Conservation (phyloP, 2,329 filamentous ascomycete species). For the Herpotrichia juniperi region DNA sequence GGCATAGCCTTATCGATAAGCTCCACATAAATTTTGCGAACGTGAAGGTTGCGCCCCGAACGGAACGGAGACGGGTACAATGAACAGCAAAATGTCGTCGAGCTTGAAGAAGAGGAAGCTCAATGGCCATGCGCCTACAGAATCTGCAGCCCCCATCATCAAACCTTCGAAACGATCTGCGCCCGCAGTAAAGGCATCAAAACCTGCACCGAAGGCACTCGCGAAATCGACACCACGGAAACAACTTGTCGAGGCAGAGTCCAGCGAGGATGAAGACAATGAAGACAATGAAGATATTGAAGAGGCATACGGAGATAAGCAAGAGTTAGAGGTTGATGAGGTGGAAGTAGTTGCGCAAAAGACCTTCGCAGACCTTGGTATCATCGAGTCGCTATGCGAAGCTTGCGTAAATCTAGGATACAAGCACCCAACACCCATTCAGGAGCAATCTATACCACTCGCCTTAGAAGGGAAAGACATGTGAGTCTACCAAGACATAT, state of each 20-base stretch:
- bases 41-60: neutral
- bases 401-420: conserved; percentile 84
- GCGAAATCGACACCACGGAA: conserved; percentile 23
- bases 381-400: conserved; percentile 87
- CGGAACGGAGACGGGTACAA: too few relatives aligned
- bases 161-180: conserved; percentile 20
- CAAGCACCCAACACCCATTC: conserved; percentile 87
- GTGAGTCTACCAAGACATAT: neutral
- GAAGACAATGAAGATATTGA: conserved; percentile 11
- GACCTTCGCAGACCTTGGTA: conserved; percentile 74
- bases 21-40: conserved; percentile 18
- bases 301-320: conserved; percentile 10
- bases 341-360: conserved; percentile 55
- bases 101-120: conserved; percentile 54
- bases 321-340: conserved; percentile 11
- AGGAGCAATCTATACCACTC: conserved; percentile 80
- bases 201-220: conserved; percentile 8
- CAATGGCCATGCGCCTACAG: conserved; percentile 20
- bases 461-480: conserved; percentile 83
- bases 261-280: conserved; percentile 25
- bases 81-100: conserved; percentile 43
- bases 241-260: conserved; percentile 27
- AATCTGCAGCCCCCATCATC: conserved; percentile 9
- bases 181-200: conserved; percentile 2
- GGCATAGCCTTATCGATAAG: conserved; percentile 29